Conservation (phyloP, 2,329 filamentous ascomycete genomes). For the Eutypa lata region DNA sequence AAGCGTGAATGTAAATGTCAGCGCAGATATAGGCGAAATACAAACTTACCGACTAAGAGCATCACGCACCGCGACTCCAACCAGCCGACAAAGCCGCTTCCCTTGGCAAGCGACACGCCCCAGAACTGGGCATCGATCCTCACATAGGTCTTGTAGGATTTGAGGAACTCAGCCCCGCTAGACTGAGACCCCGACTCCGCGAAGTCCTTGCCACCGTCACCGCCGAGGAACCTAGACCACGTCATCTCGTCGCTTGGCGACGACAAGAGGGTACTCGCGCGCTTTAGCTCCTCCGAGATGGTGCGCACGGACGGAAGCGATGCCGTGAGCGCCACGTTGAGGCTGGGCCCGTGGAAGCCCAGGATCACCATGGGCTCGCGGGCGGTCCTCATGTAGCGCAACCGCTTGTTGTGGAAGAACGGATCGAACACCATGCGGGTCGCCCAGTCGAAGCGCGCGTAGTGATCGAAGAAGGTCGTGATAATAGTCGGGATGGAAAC, state of each 20-base stretch:
- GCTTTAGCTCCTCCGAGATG: slow-evolving; percentile 48
- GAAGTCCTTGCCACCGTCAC: slow-evolving; percentile 15
- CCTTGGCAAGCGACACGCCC: slow-evolving; percentile 54
- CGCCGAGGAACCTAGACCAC: slow-evolving; percentile 42
- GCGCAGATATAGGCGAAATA: slow-evolving; percentile 3
- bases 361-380: slow-evolving; percentile 62
- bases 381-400: slow-evolving; percentile 51
- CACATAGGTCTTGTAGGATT: slow-evolving; percentile 50
- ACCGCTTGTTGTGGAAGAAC: slow-evolving; percentile 49
- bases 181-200: slow-evolving; percentile 14
- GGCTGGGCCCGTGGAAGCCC: slow-evolving; percentile 58
- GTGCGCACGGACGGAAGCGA: slow-evolving; percentile 50
- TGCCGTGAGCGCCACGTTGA: slow-evolving; percentile 57
- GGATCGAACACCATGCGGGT: slow-evolving; percentile 55
- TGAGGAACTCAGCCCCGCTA: slow-evolving; percentile 48
- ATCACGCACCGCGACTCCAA: slow-evolving; percentile 58
- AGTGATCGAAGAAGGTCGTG: slow-evolving; percentile 60
- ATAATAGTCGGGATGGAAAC: slow-evolving; percentile 51
- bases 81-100: slow-evolving; percentile 58
- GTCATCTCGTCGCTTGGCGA: slow-evolving; percentile 25
- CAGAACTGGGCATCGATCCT: slow-evolving; percentile 64
- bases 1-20: too few species aligned
- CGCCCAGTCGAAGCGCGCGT: slow-evolving; percentile 59
- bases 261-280: slow-evolving; percentile 40
- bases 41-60: slow-evolving; percentile 53